Conservation (phyloP, 1,284 basidiomycete genomes). For the Chalciporus sp. region DNA sequence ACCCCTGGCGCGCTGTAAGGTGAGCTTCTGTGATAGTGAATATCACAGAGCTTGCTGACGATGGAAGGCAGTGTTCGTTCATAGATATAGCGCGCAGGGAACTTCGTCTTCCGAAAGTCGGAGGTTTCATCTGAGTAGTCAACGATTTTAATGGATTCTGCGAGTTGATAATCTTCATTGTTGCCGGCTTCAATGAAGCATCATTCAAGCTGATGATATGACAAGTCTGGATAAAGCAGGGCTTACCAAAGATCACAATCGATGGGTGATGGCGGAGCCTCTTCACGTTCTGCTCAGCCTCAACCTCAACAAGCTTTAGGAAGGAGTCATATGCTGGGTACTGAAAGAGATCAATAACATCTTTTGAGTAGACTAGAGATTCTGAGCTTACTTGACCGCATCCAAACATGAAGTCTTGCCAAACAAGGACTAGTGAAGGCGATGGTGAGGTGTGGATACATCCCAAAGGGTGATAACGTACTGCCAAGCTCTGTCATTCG, state of each 20-base stretch:
- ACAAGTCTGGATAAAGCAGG: neutral
- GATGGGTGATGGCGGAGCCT: constrained; percentile 77
- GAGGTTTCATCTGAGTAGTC: constrained; percentile 82
- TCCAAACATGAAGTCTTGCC: constrained; percentile 90
- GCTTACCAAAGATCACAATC: constrained; percentile 78
- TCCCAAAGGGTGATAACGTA: constrained; percentile 35
- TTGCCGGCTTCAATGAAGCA: constrained; percentile 68
- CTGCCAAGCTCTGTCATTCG: constrained; percentile 62
- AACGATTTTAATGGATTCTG: constrained; percentile 75
- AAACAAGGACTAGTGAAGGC: constrained; percentile 67
- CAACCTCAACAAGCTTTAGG: constrained; percentile 61
- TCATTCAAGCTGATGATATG: constrained; percentile 2
- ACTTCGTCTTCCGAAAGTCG: constrained; percentile 81
- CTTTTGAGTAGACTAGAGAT: constrained; percentile 7
- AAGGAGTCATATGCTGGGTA: constrained; percentile 82
- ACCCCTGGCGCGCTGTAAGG: constrained; percentile 85
- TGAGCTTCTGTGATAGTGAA: constrained; percentile 81
- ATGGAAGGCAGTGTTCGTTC: constrained; percentile 78
- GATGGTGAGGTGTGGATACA: neutral
- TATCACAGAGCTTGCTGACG: constrained; percentile 63
- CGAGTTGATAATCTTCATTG: constrained; percentile 88
- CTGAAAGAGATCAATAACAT: constrained; percentile 30
- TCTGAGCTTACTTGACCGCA: constrained; percentile 64
- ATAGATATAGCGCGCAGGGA: constrained; percentile 88
- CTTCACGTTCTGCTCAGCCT: constrained; percentile 75